Percentiles rank a stretch among this genome's conserved stretches.
phyloP scores from a whole-genome alignment of 305 asterid genomes.

The Fraxinus ornus region DNA sequence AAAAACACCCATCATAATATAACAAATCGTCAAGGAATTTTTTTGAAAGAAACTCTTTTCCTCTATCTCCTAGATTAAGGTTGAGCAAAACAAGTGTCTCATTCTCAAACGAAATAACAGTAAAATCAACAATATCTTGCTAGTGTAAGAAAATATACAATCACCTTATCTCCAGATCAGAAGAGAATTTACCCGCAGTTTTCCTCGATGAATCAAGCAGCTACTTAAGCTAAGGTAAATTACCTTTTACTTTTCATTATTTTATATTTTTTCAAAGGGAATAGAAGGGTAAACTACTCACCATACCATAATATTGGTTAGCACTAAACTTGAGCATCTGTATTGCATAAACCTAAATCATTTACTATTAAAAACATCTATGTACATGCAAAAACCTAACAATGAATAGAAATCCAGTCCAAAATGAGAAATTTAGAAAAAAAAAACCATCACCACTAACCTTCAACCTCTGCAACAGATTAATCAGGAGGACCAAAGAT shows the following conservation, averaged over 20 bases:
- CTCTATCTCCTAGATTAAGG: not conserved
- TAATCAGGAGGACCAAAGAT: slow-evolving; percentile 69
- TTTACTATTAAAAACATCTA: not conserved
- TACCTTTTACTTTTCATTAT: not conserved
- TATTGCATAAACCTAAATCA: not conserved
- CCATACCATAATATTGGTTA: not conserved
- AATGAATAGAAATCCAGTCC: not conserved
- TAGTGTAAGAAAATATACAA: not conserved
- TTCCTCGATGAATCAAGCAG: not conserved
- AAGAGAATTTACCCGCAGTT: not conserved
- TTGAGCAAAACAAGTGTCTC: not conserved
- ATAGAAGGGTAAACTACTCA: not conserved
- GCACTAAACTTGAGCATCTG: not conserved
- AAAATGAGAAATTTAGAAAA: not conserved
- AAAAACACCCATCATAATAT: not conserved
- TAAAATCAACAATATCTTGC: not conserved
- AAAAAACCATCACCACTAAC: slow-evolving; percentile 23
- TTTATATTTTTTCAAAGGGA: not conserved
- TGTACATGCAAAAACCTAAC: not conserved
- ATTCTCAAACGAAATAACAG: not conserved
- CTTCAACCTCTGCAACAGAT: slow-evolving; percentile 77
- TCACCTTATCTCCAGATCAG: not conserved
- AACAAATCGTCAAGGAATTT: not conserved
- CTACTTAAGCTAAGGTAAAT: not conserved
- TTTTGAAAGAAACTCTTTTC: not conserved